Evolutionary conservation across 2,329 filamentous ascomycete genomes (phyloP), one percentile per base, ranked within the genome.

Genomic region (Fusarium camptoceras): DNA sequence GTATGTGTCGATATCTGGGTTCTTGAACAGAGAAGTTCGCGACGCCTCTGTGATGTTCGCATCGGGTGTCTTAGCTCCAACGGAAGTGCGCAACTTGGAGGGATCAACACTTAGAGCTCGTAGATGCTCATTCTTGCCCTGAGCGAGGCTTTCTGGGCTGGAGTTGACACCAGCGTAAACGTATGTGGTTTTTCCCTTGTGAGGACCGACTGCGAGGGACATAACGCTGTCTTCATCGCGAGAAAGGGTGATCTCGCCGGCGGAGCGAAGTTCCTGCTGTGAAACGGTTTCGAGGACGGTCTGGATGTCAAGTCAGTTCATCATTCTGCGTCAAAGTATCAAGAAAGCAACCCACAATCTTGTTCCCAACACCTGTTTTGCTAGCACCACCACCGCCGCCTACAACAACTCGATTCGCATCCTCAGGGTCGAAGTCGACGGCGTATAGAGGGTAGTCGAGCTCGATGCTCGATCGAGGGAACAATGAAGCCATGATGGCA

Each of bases 211-310:
- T 43, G 90, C 93, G 51, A 98, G 85, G 57, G 92, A 94, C 70
- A 92, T 94, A 62, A 97, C 93, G 59, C 92, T 97, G 81, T 98
- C 95, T 82, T 98, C 94, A 76, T 94, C 89, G 73, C 89, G 87
- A 66, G 92, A 92, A 50, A 97, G 88, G 63, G 94, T 89, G 76
- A 95, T 85, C 73, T 97, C 92, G 70, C 90, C 88, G 24, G 86
- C 83, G 71, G 91, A 83, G 68, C 89, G 86, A 51, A 93, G 82
- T 49, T 90, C 87, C 59, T 88, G 84, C 39, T 87, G 89, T 74
- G 83, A 83, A 20, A 88, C 89, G n/a, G 90, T 86, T 78, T 95
- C 90, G 68, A 97, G 85, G 16, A 94, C 83, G 30, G 89, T 90
- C 91, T 93, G 73, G 12, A 39, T 37, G 47, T 54, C n/a, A 34